These are phyloP conservation scores for Ustilago xerochloae DNA, from an alignment of 1,284 basidiomycete species.

Conservation along the genomic window DNA sequence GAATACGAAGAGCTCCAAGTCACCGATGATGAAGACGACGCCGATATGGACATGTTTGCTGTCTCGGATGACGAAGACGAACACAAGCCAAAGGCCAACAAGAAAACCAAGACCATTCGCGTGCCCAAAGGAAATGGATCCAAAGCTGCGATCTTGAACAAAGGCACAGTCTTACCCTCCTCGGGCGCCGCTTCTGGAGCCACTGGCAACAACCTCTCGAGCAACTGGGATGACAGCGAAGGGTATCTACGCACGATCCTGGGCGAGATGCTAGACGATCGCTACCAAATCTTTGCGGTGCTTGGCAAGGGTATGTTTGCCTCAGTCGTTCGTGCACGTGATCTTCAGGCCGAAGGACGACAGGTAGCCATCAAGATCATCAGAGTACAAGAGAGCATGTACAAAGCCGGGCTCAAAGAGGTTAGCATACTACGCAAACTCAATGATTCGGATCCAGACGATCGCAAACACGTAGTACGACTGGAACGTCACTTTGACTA, in stretches of 20 bases:
- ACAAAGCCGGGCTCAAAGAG: slow-evolving; percentile 94
- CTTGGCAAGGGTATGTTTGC: slow-evolving; percentile 99
- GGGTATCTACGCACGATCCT: slow-evolving; percentile 95
- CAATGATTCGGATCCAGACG: slow-evolving; percentile 88
- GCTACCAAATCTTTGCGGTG: slow-evolving; percentile 93
- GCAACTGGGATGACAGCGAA: slow-evolving; percentile 81
- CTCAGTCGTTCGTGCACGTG: slow-evolving; percentile 89
- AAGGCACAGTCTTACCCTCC: neutral
- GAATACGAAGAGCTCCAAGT: slow-evolving; percentile 63
- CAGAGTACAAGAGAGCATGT: slow-evolving; percentile 96
- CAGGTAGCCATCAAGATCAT: slow-evolving; percentile 99
- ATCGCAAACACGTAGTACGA: slow-evolving; percentile 94
- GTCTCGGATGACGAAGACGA: slow-evolving; percentile 42
- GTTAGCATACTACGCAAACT: slow-evolving; percentile 87
- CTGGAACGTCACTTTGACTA: slow-evolving; percentile 95
- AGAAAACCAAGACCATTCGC: slow-evolving; percentile 54
- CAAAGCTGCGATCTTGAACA: neutral
- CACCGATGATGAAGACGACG: slow-evolving; percentile 61
- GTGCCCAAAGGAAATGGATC: slow-evolving; percentile 25
- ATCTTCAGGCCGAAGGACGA: slow-evolving; percentile 67
- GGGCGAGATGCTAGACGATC: slow-evolving; percentile 88
- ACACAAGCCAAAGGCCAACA: slow-evolving; percentile 15
- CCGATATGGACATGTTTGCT: slow-evolving; percentile 67
- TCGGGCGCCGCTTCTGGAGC: neutral
- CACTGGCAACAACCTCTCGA: slow-evolving; percentile 67